Conservation (phyloP, 441 rosid species). For the Theobroma grandiflorum region DNA sequence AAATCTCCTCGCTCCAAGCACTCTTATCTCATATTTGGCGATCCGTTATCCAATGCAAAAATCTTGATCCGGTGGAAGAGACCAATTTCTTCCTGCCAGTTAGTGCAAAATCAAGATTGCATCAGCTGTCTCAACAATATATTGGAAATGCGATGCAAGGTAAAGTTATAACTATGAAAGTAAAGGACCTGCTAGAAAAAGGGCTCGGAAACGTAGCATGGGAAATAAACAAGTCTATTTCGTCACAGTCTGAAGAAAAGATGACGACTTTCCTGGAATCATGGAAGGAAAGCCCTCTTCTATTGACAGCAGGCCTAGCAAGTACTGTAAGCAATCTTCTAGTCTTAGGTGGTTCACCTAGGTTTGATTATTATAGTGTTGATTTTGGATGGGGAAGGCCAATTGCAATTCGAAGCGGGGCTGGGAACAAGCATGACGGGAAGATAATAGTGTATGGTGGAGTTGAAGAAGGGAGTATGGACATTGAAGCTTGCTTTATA, state of each 20-base stretch:
- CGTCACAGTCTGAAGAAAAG: background rate
- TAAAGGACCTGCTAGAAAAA: conserved; percentile 25
- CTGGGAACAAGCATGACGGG: conserved; percentile 33
- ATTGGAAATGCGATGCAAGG: conserved; percentile 32
- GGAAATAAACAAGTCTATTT: conserved; percentile 23
- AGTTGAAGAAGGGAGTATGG: conserved; percentile 34
- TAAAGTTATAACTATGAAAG: background rate
- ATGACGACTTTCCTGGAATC: background rate
- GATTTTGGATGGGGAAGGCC: conserved; percentile 57
- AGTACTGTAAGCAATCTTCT: conserved; percentile 1
- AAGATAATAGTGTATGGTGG: conserved; percentile 33
- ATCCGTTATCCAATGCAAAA: conserved; percentile 24
- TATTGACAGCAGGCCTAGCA: background rate
- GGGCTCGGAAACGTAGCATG: conserved; percentile 30
- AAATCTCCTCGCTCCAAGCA: conserved; percentile 9
- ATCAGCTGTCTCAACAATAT: conserved; percentile 32
- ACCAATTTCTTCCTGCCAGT: background rate
- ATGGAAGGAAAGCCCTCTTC: background rate
- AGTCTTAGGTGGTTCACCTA: conserved; percentile 34
- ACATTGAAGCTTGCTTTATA: conserved; percentile 41
- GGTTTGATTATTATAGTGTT: conserved; percentile 45
- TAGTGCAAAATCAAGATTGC: conserved; percentile 35
- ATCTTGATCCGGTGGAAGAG: conserved; percentile 19
- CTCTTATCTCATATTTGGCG: conserved; percentile 46
- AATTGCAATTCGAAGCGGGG: conserved; percentile 40